Evolutionary conservation across 306 rosid genomes (phyloP), one percentile per base, ranked within the genome.

Genomic region (Corylus avellana): DNA sequence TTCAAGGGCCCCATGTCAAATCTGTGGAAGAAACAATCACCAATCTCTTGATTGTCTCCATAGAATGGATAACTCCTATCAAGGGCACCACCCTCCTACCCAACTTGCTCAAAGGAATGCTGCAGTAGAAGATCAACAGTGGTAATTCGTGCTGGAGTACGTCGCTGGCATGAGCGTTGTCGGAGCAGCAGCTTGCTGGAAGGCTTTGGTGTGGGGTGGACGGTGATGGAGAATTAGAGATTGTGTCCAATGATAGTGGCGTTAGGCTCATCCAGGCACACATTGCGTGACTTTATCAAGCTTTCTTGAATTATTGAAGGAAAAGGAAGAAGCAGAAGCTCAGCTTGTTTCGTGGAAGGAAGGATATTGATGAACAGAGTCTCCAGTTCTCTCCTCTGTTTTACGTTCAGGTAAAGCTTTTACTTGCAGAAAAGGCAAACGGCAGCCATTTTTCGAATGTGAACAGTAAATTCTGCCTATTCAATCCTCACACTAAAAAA

Each of bases 281-380:
- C 55, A 50, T 13, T 5, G 6, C 18, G 13, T 12, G 18, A 50
- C 55, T 50, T 50, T 50, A 16, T 3, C 55, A 50, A 50, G 55
- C 55, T 89, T 91, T 78, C 86, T 91, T 49, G 59, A 62, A 9
- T 39, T 62, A 16, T 13, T 13, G 55, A 59, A 39, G 42, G 44
- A 49, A 9, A 81, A 20, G 25, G 68, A 81, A 18, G 73, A 72
- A 73, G 85, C 78, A 27, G 88, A 89, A 37, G 67, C 83, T 29
- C 68, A 89, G 11, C 97, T 91, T 72, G 93, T 89, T 27, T 91
- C 78, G 62, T 91, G 93, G 97, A 85, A 86, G 48, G 84, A 78
- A n/a, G n/a, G n/a, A n/a, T 53, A 77, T 89, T 56, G 93, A 89
- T 50, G 76, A 73, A 0, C 72, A 82, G 1, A 63, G 6, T 79